Conservation (phyloP, 2,329 filamentous ascomycete species). For the Alternaria triticimaculans region DNA sequence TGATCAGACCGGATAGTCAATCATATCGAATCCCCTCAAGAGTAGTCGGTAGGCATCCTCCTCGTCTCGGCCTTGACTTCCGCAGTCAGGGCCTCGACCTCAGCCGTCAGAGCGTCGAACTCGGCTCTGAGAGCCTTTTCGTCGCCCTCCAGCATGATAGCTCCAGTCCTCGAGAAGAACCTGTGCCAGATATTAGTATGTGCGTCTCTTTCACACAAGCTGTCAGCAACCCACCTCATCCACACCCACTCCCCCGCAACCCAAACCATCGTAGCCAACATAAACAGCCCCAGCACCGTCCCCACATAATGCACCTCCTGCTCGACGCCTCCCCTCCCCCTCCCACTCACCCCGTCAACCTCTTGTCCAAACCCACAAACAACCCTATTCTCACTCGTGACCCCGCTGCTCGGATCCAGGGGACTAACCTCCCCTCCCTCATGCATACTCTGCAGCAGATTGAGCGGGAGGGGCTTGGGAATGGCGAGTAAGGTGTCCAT, state of each 20-base stretch:
- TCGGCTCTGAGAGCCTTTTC: conserved; percentile 27
- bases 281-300: conserved; percentile 25
- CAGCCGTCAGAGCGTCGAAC: conserved; percentile 20
- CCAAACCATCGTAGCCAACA: conserved; percentile 24
- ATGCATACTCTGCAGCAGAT: conserved; percentile 20
- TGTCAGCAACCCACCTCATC: conserved; percentile 21
- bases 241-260: conserved; percentile 27
- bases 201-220: no score
- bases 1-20: neutral
- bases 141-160: conserved; percentile 30
- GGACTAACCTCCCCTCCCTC: conserved; percentile 18
- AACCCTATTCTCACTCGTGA: conserved; percentile 26
- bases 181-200: conserved; percentile 2
- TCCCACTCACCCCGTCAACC: conserved; percentile 18
- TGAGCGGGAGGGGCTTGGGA: conserved; percentile 25
- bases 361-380: conserved; percentile 35
- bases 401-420: conserved; percentile 6
- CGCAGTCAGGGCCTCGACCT: conserved; percentile 28
- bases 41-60: neutral
- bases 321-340: neutral
- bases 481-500: conserved; percentile 28
- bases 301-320: conserved; percentile 23
- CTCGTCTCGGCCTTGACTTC: neutral
- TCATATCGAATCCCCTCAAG: neutral
- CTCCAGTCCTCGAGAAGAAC: conserved; percentile 10